Percentiles rank a stretch among this genome's conserved stretches.
phyloP scores from a whole-genome alignment of 176 grass and related monocot genomes.

The Zoysia japonica region DNA sequence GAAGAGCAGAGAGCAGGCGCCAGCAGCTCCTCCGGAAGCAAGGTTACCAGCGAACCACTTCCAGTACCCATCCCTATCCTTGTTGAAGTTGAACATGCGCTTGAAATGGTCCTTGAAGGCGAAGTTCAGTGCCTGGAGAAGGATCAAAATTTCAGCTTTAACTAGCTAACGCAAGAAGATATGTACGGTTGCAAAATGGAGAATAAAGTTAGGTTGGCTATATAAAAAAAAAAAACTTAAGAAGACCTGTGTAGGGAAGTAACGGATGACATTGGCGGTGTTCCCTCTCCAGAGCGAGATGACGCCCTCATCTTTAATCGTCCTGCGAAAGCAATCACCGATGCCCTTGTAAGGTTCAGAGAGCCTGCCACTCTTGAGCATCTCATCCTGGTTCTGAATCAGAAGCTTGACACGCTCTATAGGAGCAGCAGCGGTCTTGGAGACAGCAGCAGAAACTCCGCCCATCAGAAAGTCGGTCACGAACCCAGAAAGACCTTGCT shows the following conservation, averaged over 20 bases:
- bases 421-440: slow-evolving; percentile 65
- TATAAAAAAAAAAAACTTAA: too few species aligned
- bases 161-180: not conserved
- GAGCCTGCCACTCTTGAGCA: slow-evolving; percentile 59
- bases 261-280: slow-evolving; percentile 69
- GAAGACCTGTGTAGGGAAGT: slow-evolving; percentile 62
- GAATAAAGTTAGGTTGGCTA: not conserved
- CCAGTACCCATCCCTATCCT: slow-evolving; percentile 15
- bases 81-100: slow-evolving; percentile 76
- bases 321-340: slow-evolving; percentile 50
- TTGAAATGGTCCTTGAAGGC: slow-evolving; percentile 72
- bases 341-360: slow-evolving; percentile 67
- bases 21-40: slow-evolving; percentile 64
- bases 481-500: slow-evolving; percentile 61
- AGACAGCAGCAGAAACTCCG: slow-evolving; percentile 68
- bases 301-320: slow-evolving; percentile 54
- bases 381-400: slow-evolving; percentile 72
- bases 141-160: not conserved
- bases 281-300: slow-evolving; percentile 63
- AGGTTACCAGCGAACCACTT: slow-evolving; percentile 7
- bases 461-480: slow-evolving; percentile 67
- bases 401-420: slow-evolving; percentile 75
- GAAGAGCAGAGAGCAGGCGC: slow-evolving; percentile 63
- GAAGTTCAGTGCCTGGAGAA: slow-evolving; percentile 59
- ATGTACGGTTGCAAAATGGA: too few species aligned